phyloP scores from a whole-genome alignment of 257 asterid species.

The Solanum bulbocastanum region DNA sequence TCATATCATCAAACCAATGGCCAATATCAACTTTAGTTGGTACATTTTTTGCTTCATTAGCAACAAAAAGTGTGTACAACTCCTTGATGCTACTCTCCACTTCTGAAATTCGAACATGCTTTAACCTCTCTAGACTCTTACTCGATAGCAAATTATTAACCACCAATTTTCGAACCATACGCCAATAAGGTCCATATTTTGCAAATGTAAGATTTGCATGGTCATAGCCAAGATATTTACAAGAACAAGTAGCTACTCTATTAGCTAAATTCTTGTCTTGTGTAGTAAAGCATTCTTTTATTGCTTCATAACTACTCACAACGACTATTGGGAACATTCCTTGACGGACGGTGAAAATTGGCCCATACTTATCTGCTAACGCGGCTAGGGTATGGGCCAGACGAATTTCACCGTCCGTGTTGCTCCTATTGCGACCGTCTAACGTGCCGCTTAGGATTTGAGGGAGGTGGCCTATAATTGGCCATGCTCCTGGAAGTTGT shows the following conservation, averaged over 20 bases:
- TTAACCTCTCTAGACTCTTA: conserved; percentile 12
- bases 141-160: conserved; percentile 13
- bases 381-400: not conserved
- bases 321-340: not conserved
- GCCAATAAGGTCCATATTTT: conserved; percentile 22
- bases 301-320: not conserved
- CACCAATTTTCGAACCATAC: conserved; percentile 15
- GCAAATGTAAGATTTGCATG: conserved; percentile 16
- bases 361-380: not conserved
- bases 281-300: not conserved
- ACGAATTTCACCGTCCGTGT: not conserved
- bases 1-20: conserved; percentile 15
- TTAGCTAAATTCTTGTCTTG: not conserved
- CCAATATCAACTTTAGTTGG: conserved; percentile 10
- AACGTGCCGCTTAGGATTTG: not conserved
- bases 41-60: not conserved
- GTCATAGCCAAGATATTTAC: conserved; percentile 8
- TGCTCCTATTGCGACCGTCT: too few species aligned
- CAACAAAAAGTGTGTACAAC: conserved; percentile 5
- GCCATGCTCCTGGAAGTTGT: not conserved
- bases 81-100: conserved; percentile 6
- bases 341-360: not conserved
- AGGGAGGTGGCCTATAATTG: not conserved
- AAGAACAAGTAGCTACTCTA: not conserved
- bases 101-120: conserved; percentile 7